Conservation (phyloP, 2,329 filamentous ascomycete genomes). For the Talaromyces sp. region DNA sequence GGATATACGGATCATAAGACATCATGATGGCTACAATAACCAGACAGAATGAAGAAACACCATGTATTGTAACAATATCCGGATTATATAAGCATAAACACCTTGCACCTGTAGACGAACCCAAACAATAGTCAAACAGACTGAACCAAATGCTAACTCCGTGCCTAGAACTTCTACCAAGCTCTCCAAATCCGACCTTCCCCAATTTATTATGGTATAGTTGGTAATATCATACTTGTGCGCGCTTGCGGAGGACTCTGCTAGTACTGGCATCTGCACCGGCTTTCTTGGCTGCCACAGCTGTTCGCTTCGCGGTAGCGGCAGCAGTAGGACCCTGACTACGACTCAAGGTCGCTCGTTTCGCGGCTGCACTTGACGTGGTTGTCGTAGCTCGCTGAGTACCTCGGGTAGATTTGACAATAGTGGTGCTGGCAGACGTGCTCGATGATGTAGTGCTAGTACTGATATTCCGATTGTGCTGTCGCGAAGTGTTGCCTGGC, state of each 20-base stretch:
- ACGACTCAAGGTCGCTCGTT: constrained; percentile 31
- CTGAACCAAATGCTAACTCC: background rate
- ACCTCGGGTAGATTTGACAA: constrained; percentile 30
- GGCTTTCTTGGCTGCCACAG: constrained; percentile 33
- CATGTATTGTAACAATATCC: background rate
- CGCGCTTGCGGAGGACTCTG: constrained; percentile 42
- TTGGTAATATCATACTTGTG: constrained; percentile 22
- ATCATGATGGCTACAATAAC: background rate
- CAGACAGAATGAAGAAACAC: background rate
- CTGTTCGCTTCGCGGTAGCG: constrained; percentile 34
- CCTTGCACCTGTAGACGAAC: background rate
- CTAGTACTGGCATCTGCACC: constrained; percentile 33
- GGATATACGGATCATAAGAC: background rate
- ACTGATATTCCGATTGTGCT: constrained; percentile 38
- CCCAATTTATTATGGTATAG: background rate
- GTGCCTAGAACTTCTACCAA: background rate
- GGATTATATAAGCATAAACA: background rate
- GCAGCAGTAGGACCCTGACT: constrained; percentile 32
- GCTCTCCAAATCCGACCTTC: background rate
- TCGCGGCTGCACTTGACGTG: constrained; percentile 23
- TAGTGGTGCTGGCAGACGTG: constrained; percentile 38
- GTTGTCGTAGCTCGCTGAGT: constrained; percentile 14
- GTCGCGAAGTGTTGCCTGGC: constrained; percentile 37
- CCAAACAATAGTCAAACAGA: background rate
- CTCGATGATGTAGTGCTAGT: constrained; percentile 33